These are phyloP conservation scores for Umbelopsis ramanniana DNA, from an alignment of 192 early-diverging fungal species.

Conservation along the genomic window DNA sequence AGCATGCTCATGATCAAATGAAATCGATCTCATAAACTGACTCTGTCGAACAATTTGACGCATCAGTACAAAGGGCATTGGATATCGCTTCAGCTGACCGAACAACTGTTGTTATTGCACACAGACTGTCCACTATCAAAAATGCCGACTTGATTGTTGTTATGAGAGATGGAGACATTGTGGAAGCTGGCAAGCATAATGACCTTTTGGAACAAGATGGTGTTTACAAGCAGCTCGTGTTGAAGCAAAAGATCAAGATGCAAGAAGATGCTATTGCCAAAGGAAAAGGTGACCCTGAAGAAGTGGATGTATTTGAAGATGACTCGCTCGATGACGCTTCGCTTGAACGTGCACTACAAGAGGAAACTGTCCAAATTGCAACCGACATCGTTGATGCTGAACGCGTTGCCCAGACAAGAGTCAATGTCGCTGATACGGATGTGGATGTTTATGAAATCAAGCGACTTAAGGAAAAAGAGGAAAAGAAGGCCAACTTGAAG, in stretches of 20 bases:
- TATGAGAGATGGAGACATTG: conserved; percentile 66
- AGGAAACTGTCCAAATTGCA: conserved; percentile 46
- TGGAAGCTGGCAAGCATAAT: conserved; percentile 78
- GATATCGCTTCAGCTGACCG: conserved; percentile 73
- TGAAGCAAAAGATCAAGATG: conserved; percentile 65
- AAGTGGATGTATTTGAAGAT: background rate
- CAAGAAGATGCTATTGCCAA: conserved; percentile 1
- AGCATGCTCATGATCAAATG: background rate
- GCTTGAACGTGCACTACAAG: conserved; percentile 40
- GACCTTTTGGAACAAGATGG: conserved; percentile 69
- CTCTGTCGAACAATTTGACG: background rate
- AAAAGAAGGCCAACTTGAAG: conserved; percentile 38
- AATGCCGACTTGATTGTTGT: conserved; percentile 88
- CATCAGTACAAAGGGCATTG: conserved; percentile 74
- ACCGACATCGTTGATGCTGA: conserved; percentile 16
- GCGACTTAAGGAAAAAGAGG: conserved; percentile 38
- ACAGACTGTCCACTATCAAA: conserved; percentile 87
- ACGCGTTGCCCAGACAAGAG: conserved; percentile 12
- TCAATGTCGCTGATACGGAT: conserved; percentile 20
- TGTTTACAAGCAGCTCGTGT: conserved; percentile 67
- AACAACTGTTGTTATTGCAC: conserved; percentile 90
- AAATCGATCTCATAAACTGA: background rate
- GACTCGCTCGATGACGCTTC: conserved; percentile 24
- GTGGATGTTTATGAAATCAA: conserved; percentile 40
- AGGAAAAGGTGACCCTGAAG: background rate